Evolutionary conservation across 2,329 filamentous ascomycete species (phyloP), one percentile per base, ranked within the genome.

Genomic region (Ophiocordyceps camponoti-floridani): DNA sequence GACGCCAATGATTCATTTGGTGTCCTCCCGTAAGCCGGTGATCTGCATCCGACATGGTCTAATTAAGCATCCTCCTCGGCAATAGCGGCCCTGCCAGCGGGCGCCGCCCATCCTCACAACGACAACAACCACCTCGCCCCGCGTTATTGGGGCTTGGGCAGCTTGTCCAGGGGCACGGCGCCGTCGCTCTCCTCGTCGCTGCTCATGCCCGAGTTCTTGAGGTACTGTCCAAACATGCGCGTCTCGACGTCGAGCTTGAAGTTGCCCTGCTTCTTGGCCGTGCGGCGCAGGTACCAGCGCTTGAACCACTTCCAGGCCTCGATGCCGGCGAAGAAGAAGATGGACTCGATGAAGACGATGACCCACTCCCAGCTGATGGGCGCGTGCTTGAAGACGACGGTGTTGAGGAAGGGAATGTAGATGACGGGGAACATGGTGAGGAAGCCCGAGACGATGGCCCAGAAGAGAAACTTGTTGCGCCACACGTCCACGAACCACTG

Each of bases 401-500:
- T 67, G 56, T 75, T 77, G 45, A 78, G 63, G 8, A 67, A 69
- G 0, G 73, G 74, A 43, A 77, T 75, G 47, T 77, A 78, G 28
- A 69, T 61, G n/a, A 65, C 54, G 0, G 67, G 66, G 50, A 70
- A 69, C 49, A 69, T 65, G 42, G 64, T 65, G 30, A 69, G 44
- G 38, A 65, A 63, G 26, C 67, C 67, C 16, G 62, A 54, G 1
- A 66, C 48, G 31, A 80, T 69, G 28, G 74, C 67, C 63, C 67
- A 78, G 64, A 80, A 81, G n/a, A 81, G 62, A 59, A 84, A 82
- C 54, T 77, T 66, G 63, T 85, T 85, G 47, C 74, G 64, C 77
- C 78, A 82, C 26, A 81, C 68, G 48, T 82, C 77, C 43, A 67
- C 50, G 47, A 78, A 69, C 78, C 79, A 83, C 51, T 82, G 74